Base-by-base conservation (phyloP, 1,139 yeast genomes). In the Zhuliangozyma parablackwelliae region DNA sequence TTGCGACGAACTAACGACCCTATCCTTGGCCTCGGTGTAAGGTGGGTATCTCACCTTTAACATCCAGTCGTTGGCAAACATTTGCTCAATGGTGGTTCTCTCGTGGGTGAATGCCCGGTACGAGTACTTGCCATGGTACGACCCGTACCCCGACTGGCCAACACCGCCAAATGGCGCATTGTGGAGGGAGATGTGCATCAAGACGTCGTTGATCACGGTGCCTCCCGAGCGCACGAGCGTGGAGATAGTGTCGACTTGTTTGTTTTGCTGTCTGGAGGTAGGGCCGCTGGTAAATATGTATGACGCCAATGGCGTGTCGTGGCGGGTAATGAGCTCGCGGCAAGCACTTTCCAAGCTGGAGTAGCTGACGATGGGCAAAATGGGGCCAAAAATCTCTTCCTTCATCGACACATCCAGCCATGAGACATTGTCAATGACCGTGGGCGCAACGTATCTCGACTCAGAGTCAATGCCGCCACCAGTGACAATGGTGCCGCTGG, bases 151-250 rank as follows among this genome's bases (percentile, higher is more conserved):
- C 0, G 95, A 85, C 23, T 59, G 58, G 20, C 97, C 97, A 40
- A 89, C 65, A 27, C 97, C 97, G 31, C 97, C 97, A 61, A 90
- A 90, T 11, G 97, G 97, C 7, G 87, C 77, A 38, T 72, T 71
- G 12, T 69, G 50, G 39, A 85, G 69, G 1, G 78, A 87, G 29
- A 78, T 87, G 44, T 89, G 96, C 52, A 86, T 47, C 39, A 87
- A 43, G 1, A 81, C 72, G 44, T 89, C 97, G 53, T 88, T 87
- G 44, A 87, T 65, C 29, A 79, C 57, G 21, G 80, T 68, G 7
- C 78, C 87, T 21, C 97, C 97, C 0, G 94, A 82, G 49, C 95
- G 74, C 21, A 88, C 65, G 12, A 66, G 55, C 7, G 63, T 56
- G 42, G 74, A 60, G 36, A 88, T 75, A 29, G 55, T 53, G 28